Evolutionary conservation across 352 stramenopile species (phyloP), one percentile per base, ranked within the genome.

Genomic region (Phytophthora hybrid): DNA sequence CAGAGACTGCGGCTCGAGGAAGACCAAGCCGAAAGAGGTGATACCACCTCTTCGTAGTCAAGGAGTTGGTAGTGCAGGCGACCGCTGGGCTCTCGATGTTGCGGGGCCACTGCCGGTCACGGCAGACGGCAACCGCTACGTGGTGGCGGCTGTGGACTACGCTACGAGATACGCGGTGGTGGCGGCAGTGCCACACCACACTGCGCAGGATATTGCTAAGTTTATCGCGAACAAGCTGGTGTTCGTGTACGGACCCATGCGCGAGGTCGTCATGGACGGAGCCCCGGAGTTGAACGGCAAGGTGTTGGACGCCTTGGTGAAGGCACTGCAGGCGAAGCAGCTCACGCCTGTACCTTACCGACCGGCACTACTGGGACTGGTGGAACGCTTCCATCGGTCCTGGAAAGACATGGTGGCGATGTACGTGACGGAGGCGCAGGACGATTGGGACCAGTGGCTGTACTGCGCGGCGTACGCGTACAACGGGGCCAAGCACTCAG

Each of bases 91-190:
- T 1, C 5, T 65, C 9, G 18, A 65, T 46, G 59, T 51, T 3
- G 54, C 54, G 2, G 54, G 54, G 2, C 54, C 54, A 2, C 31
- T 59, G 31, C 29, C 29, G 10, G n/a, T 23, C 5, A 72, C 47
- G 6, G 26, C 31, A 19, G 7, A 61, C 59, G 61, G 41, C 58
- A n/a, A 63, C 21, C 32, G 29, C 31, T 37, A 23, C 41, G 52
- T 60, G 37, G 41, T 74, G 32, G 34, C 67, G 58, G 58, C 44
- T 0, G 39, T 64, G 2, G 59, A 65, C 3, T 65, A 65, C 23
- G 41, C 47, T 4, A 65, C 37, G 5, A 5, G 41, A 1, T 53
- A 72, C 66, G 60, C 37, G 10, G 52, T 21, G n/a, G n/a, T n/a
- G 6, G 52, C 10, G n/a, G 52, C 52, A 5, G 52, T 58, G 3